These are phyloP conservation scores for Huntiella decipiens DNA, from an alignment of 2,329 filamentous ascomycete species.

Conservation along the genomic window DNA sequence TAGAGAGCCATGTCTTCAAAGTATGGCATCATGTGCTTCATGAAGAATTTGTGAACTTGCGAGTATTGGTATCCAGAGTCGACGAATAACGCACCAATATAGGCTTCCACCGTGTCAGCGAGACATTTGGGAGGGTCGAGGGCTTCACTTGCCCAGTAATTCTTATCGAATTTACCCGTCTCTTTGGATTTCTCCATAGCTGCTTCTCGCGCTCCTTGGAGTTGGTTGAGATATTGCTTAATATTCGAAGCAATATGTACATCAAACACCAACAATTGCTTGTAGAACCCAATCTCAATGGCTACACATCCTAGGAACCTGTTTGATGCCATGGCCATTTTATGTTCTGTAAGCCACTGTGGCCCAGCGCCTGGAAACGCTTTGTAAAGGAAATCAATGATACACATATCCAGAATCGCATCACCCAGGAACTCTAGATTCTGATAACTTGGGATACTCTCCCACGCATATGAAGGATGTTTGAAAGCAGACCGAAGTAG, in stretches of 20 bases:
- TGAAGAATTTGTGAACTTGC: slow-evolving; percentile 59
- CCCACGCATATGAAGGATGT: slow-evolving; percentile 62
- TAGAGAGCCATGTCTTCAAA: slow-evolving; percentile 78
- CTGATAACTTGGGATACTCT: slow-evolving; percentile 74
- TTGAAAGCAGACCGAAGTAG: slow-evolving; percentile 71
- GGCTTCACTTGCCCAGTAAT: slow-evolving; percentile 48
- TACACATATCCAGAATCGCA: slow-evolving; percentile 68
- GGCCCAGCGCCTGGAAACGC: slow-evolving; percentile 63
- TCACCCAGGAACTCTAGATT: slow-evolving; percentile 85
- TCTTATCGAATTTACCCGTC: slow-evolving; percentile 27
- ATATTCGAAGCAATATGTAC: slow-evolving; percentile 16
- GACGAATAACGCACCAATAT: slow-evolving; percentile 77
- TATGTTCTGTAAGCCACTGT: slow-evolving; percentile 95
- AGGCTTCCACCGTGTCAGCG: slow-evolving; percentile 75
- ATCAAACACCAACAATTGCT: slow-evolving; percentile 43
- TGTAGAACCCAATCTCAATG: slow-evolving; percentile 60
- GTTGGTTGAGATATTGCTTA: slow-evolving; percentile 13
- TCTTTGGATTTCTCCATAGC: slow-evolving; percentile 19
- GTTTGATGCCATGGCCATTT: slow-evolving; percentile 98
- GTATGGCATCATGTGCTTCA: slow-evolving; percentile 51
- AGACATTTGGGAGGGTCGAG: slow-evolving; percentile 53
- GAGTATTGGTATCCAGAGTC: slow-evolving; percentile 65
- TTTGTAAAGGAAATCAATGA: slow-evolving; percentile 65
- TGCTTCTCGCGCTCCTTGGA: slow-evolving; percentile 17
- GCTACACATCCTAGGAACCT: slow-evolving; percentile 74